Conservation (phyloP, 441 rosid species). For the Adansonia madagascariensis region DNA sequence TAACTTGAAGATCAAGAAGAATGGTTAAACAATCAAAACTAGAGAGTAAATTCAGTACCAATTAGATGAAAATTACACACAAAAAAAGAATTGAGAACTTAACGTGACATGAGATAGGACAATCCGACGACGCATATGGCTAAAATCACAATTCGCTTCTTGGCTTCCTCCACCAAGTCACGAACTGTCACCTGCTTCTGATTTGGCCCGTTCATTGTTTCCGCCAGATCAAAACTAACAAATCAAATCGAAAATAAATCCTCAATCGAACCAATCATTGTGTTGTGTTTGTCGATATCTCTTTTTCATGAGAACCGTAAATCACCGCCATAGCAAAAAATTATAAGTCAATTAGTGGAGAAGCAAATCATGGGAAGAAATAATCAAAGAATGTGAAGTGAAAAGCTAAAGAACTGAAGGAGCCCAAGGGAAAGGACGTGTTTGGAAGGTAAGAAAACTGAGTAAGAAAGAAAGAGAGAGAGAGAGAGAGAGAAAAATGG, state of each 20-base stretch:
- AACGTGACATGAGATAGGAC: conserved; percentile 90
- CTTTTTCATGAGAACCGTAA: conserved; percentile 24
- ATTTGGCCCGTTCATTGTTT: conserved; percentile 64
- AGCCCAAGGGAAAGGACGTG: conserved; percentile 10
- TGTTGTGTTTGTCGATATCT: not conserved
- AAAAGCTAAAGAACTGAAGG: conserved; percentile 17
- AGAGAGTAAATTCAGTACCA: conserved; percentile 3
- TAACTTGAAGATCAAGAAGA: conserved; percentile 9
- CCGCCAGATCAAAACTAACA: conserved; percentile 5
- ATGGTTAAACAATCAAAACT: not conserved
- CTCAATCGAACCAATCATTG: conserved; percentile 19
- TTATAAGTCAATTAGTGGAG: not conserved
- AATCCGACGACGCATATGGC: conserved; percentile 89
- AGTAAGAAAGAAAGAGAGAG: not conserved
- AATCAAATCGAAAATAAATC: conserved; percentile 21
- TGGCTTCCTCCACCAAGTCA: conserved; percentile 93
- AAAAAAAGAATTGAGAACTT: conserved; percentile 35
- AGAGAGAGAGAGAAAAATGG: not conserved
- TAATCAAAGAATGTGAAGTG: conserved; percentile 27
- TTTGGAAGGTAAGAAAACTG: conserved; percentile 1
- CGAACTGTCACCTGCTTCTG: conserved; percentile 69
- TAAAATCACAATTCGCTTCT: conserved; percentile 86
- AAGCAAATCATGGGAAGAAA: not conserved
- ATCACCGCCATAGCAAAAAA: conserved; percentile 13
- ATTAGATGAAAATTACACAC: not conserved